Conservation (phyloP, 768 basidiomycete species). For the Tricholoma bakamatsutake region DNA sequence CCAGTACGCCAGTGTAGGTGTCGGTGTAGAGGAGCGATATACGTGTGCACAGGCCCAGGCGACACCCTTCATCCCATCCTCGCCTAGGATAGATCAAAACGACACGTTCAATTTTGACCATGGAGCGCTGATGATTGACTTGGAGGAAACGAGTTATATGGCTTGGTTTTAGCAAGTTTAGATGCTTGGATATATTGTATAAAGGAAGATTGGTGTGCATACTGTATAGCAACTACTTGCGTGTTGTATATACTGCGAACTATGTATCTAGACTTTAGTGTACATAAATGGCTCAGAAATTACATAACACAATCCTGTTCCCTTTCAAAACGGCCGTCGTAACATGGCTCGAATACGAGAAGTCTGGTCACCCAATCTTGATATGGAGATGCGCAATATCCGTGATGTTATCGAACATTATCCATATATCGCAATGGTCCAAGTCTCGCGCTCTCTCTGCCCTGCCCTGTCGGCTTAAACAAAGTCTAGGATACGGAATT, state of each 20-base stretch:
- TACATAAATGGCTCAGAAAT: neutral
- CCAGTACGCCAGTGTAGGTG: constrained; percentile 34
- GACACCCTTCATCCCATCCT: constrained; percentile 40
- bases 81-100: constrained; percentile 47
- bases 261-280: neutral
- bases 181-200: neutral
- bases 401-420: constrained; percentile 85
- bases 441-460: constrained; percentile 19
- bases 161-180: constrained; percentile 49
- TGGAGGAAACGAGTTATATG: constrained; percentile 62
- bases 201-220: no score
- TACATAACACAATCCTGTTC: constrained; percentile 1
- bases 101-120: constrained; percentile 57
- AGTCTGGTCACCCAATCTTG: constrained; percentile 93
- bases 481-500: constrained; percentile 89
- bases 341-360: constrained; percentile 83
- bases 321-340: constrained; percentile 14
- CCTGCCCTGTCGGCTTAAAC: constrained; percentile 18
- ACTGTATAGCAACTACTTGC: no score
- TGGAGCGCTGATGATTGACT: constrained; percentile 48
- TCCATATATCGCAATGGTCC: constrained; percentile 93
- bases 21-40: constrained; percentile 37
- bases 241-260: no score
- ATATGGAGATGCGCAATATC: constrained; percentile 85
- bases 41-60: constrained; percentile 28